Conservation (phyloP, 305 asterid species). For the Solanum aculeatissimum region DNA sequence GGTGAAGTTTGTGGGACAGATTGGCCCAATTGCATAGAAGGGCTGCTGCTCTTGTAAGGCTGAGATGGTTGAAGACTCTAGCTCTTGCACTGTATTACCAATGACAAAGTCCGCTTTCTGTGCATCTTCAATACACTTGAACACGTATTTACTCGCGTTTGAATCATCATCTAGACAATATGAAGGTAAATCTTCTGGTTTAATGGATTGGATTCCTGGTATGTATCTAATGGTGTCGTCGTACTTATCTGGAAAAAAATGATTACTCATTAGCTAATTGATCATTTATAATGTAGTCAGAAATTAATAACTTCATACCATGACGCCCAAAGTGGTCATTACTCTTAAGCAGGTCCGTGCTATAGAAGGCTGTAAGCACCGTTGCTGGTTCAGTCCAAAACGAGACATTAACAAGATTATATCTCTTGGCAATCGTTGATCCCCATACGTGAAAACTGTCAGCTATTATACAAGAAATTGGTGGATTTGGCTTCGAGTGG, state of each 20-base stretch:
- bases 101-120: constrained; percentile 24
- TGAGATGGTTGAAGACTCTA: constrained; percentile 25
- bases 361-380: constrained; percentile 40
- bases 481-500: constrained; percentile 22
- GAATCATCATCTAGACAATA: constrained; percentile 22
- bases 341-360: constrained; percentile 36
- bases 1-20: constrained; percentile 13
- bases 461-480: constrained; percentile 34
- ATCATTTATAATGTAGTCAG: neutral
- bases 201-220: constrained; percentile 32
- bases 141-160: constrained; percentile 1
- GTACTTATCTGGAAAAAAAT: constrained; percentile 1
- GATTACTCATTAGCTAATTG: neutral
- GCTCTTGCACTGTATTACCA: constrained; percentile 47
- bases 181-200: constrained; percentile 36
- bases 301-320: constrained; percentile 14
- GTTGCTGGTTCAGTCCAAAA: constrained; percentile 66
- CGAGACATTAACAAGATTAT: constrained; percentile 36
- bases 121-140: constrained; percentile 12
- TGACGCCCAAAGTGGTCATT: constrained; percentile 37
- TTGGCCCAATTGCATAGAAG: constrained; percentile 47
- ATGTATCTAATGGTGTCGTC: constrained; percentile 25
- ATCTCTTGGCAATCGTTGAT: constrained; percentile 34
- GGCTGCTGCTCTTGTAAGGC: constrained; percentile 29
- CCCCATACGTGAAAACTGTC: constrained; percentile 58